These are phyloP conservation scores for Gastrolobium villosum DNA, from an alignment of 306 rosid genomes.

Conservation along the genomic window DNA sequence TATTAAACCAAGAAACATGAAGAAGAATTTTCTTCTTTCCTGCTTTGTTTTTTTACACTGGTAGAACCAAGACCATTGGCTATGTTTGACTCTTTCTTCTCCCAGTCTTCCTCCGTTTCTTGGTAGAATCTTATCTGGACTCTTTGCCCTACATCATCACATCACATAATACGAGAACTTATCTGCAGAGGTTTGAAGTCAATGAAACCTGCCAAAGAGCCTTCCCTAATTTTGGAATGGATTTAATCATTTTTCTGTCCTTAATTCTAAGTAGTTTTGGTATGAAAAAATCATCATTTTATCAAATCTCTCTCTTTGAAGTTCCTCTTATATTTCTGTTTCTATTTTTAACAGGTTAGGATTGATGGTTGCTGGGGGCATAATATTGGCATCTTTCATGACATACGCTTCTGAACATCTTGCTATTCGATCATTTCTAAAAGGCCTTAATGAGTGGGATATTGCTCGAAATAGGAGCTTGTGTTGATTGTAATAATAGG, in stretches of 20 bases:
- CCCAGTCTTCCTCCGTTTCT: background rate
- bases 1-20: background rate
- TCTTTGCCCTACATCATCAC: background rate
- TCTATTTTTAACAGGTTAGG: slow-evolving; percentile 73
- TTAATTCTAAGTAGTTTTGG: slow-evolving; percentile 28
- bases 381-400: slow-evolving; percentile 92
- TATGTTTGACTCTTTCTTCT: background rate
- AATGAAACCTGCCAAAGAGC: slow-evolving; percentile 4
- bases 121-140: slow-evolving; percentile 7
- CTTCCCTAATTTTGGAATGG: slow-evolving; percentile 18
- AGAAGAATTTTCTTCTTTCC: background rate
- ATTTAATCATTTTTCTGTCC: background rate
- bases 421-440: slow-evolving; percentile 80
- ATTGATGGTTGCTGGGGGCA: slow-evolving; percentile 88
- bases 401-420: slow-evolving; percentile 94
- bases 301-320: slow-evolving; percentile 5
- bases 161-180: background rate
- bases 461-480: slow-evolving; percentile 57
- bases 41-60: background rate
- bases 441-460: slow-evolving; percentile 82
- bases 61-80: background rate
- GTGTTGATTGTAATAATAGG: slow-evolving; percentile 57
- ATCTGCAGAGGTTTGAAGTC: background rate
- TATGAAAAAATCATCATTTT: slow-evolving; percentile 14
- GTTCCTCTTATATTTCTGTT: background rate